phyloP scores from a whole-genome alignment of 1,139 yeast genomes.

The Suhomyces anneliseae region DNA sequence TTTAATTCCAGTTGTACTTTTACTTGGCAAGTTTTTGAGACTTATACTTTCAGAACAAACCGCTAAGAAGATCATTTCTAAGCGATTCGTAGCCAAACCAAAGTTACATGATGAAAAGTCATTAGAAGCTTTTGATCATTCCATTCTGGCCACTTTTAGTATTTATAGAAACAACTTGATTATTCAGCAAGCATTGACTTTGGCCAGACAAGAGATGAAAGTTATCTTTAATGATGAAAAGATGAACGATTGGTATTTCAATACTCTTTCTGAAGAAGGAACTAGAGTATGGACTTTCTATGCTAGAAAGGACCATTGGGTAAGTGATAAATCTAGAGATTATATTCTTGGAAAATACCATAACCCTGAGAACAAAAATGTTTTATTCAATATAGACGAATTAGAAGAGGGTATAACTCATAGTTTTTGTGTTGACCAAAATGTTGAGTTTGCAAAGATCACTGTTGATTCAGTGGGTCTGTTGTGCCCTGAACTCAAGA shows the following conservation, averaged over 20 bases:
- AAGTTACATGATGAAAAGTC: slow-evolving; percentile 16
- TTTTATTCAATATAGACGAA: slow-evolving; percentile 32
- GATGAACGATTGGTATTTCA: slow-evolving; percentile 52
- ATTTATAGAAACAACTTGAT: slow-evolving; percentile 42
- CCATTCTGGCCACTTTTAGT: slow-evolving; percentile 44
- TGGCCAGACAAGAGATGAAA: slow-evolving; percentile 60
- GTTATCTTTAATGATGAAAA: slow-evolving; percentile 43
- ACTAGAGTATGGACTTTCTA: slow-evolving; percentile 54
- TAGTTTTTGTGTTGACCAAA: slow-evolving; percentile 58
- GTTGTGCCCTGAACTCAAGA: slow-evolving; percentile 5
- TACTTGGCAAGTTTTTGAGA: slow-evolving; percentile 22
- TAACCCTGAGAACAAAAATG: slow-evolving; percentile 24
- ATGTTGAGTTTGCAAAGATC: slow-evolving; percentile 49
- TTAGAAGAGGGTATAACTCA: slow-evolving; percentile 43
- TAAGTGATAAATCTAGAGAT: slow-evolving; percentile 47
- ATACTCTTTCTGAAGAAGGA: slow-evolving; percentile 20
- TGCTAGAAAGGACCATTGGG: slow-evolving; percentile 64
- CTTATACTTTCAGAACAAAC: slow-evolving; percentile 21
- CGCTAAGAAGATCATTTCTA: slow-evolving; percentile 24
- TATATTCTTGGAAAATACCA: slow-evolving; percentile 40
- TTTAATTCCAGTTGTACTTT: slow-evolving; percentile 25
- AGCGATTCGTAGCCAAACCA: slow-evolving; percentile 25
- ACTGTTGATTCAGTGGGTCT: slow-evolving; percentile 27
- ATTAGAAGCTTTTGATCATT: slow-evolving; percentile 32
- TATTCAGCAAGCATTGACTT: slow-evolving; percentile 50